phyloP scores from a whole-genome alignment of 257 asterid genomes.

The Fraxinus cuspidata region DNA sequence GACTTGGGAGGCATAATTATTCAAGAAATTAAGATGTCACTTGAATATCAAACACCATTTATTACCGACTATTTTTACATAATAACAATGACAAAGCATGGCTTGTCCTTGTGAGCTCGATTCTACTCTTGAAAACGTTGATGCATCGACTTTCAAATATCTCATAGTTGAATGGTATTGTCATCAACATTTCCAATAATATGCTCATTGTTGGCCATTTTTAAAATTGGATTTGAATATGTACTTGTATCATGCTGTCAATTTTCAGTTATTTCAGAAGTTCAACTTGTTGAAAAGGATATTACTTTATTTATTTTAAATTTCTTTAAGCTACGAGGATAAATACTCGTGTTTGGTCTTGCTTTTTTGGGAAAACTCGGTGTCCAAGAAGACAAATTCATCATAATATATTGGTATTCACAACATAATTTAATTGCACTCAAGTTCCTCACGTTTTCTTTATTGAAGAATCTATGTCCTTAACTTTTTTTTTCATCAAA shows the following conservation, averaged over 20 bases:
- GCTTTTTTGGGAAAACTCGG: too few relatives aligned
- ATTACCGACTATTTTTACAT: background rate
- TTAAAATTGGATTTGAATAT: background rate
- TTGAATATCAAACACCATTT: background rate
- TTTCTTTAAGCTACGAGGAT: background rate
- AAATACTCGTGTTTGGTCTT: background rate
- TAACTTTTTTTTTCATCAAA: too few relatives aligned
- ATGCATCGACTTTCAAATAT: too few relatives aligned
- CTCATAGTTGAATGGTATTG: too few relatives aligned
- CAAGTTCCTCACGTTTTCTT: too few relatives aligned
- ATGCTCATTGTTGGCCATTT: background rate
- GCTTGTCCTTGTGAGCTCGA: too few relatives aligned
- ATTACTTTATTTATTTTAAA: background rate
- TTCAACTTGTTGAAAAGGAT: background rate
- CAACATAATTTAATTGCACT: too few relatives aligned
- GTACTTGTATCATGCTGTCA: background rate
- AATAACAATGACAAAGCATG: too few relatives aligned
- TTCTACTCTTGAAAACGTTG: too few relatives aligned
- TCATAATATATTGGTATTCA: too few relatives aligned
- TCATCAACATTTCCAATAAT: background rate
- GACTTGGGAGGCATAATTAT: conserved; percentile 2
- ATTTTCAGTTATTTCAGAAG: background rate
- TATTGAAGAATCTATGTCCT: too few relatives aligned
- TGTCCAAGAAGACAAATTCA: too few relatives aligned
- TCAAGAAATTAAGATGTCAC: conserved; percentile 1